These are phyloP conservation scores for Mimosa bimucronata DNA, from an alignment of 306 rosid genomes.

Conservation along the genomic window DNA sequence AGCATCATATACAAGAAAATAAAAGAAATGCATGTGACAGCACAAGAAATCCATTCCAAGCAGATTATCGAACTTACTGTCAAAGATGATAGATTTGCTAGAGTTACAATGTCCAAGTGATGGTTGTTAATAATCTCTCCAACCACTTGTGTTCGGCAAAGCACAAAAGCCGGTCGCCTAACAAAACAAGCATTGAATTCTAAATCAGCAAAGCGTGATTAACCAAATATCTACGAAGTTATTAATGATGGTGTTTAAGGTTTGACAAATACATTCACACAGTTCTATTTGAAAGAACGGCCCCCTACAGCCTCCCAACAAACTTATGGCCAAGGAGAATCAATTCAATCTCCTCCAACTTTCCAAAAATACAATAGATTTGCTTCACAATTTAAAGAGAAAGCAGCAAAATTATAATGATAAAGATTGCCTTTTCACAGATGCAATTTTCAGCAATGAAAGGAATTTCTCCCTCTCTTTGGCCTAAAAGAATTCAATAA, in stretches of 20 bases:
- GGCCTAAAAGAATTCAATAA: background rate
- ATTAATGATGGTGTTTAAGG: conserved; percentile 6
- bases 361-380: background rate
- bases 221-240: conserved; percentile 21
- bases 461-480: too few relatives aligned
- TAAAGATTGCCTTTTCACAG: background rate
- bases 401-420: background rate
- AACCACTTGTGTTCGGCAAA: conserved; percentile 40
- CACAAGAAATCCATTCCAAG: conserved; percentile 20
- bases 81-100: conserved; percentile 65
- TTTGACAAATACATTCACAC: conserved; percentile 20
- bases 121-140: conserved; percentile 40
- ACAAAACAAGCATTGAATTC: conserved; percentile 14
- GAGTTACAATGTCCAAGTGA: conserved; percentile 58
- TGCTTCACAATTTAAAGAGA: background rate
- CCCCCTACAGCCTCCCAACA: background rate
- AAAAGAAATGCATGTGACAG: conserved; percentile 19
- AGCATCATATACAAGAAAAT: conserved; percentile 5
- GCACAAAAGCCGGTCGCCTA: conserved; percentile 54
- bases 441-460: background rate
- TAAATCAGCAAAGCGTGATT: conserved; percentile 3
- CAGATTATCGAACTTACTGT: conserved; percentile 43
- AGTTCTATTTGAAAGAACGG: background rate
- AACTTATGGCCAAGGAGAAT: background rate
- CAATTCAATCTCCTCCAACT: background rate